These are phyloP conservation scores for Coniochaeta sp. DNA, from an alignment of 2,329 filamentous ascomycete species.

Conservation along the genomic window DNA sequence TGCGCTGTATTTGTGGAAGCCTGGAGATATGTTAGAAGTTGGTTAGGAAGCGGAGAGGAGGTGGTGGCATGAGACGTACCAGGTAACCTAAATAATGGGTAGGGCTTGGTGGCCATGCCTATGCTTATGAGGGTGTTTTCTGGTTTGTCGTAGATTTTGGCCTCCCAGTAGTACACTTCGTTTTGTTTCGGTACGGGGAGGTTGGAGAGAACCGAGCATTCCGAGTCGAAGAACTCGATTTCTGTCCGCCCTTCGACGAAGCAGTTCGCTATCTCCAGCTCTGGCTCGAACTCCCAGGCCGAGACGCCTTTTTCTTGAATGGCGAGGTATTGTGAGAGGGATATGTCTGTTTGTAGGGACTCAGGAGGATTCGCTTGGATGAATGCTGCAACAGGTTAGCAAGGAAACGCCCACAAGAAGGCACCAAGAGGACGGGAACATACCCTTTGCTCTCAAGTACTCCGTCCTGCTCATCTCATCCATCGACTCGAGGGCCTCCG, in stretches of 20 bases:
- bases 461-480: conserved; percentile 86
- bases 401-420: not conserved
- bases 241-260: conserved; percentile 95
- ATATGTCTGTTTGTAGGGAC: conserved; percentile 93
- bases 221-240: conserved; percentile 97
- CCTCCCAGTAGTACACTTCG: conserved; percentile 99
- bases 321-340: conserved; percentile 90
- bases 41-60: not conserved
- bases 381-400: conserved; percentile 59
- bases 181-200: conserved; percentile 97
- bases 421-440: conserved; percentile 13
- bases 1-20: conserved; percentile 86
- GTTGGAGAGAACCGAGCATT: conserved; percentile 96
- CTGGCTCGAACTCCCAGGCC: conserved; percentile 99
- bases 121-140: conserved; percentile 82
- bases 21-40: conserved; percentile 33
- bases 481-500: conserved; percentile 90
- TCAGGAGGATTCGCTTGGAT: conserved; percentile 91
- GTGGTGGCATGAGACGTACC: conserved; percentile 54
- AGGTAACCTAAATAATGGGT: conserved; percentile 87
- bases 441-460: conserved; percentile 93
- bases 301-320: conserved; percentile 99
- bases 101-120: conserved; percentile 93
- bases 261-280: conserved; percentile 96
- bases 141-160: conserved; percentile 96